phyloP scores from a whole-genome alignment of 345 rosid species.

The Syzygium oleosum region DNA sequence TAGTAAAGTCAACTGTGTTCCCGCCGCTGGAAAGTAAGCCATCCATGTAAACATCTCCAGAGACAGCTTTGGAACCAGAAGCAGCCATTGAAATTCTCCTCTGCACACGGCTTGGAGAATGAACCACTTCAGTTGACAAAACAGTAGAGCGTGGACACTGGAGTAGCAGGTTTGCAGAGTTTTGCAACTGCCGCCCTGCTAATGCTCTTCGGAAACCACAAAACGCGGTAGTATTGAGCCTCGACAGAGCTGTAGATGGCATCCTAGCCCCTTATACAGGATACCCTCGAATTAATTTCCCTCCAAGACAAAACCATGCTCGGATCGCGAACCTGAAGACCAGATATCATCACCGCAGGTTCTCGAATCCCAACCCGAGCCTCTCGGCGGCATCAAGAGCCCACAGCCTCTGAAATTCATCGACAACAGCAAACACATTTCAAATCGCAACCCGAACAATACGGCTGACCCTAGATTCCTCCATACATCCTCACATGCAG shows the following conservation, averaged over 20 bases:
- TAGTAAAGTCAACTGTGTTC: constrained; percentile 44
- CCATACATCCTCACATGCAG: neutral
- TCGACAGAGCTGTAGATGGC: constrained; percentile 2
- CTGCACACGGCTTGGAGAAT: constrained; percentile 8
- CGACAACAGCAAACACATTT: neutral
- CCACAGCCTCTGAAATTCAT: neutral
- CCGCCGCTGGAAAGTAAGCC: constrained; percentile 43
- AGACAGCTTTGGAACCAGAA: constrained; percentile 57
- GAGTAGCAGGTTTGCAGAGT: neutral
- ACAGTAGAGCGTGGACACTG: neutral
- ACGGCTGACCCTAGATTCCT: neutral
- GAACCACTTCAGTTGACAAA: constrained; percentile 7
- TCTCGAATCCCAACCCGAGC: neutral
- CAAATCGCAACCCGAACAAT: neutral
- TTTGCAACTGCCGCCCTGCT: neutral
- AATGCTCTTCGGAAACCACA: constrained; percentile 7
- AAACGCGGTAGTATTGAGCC: neutral
- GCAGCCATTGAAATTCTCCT: constrained; percentile 47
- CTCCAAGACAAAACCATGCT: neutral
- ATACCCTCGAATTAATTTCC: neutral
- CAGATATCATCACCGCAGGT: neutral
- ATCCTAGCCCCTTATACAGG: constrained; percentile 1
- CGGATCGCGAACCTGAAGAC: neutral
- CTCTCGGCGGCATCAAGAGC: neutral
- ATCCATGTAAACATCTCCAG: constrained; percentile 60